Evolutionary conservation across 1,284 basidiomycete genomes (phyloP), one percentile per base, ranked within the genome.

Genomic region (Amylostereum chailletii): DNA sequence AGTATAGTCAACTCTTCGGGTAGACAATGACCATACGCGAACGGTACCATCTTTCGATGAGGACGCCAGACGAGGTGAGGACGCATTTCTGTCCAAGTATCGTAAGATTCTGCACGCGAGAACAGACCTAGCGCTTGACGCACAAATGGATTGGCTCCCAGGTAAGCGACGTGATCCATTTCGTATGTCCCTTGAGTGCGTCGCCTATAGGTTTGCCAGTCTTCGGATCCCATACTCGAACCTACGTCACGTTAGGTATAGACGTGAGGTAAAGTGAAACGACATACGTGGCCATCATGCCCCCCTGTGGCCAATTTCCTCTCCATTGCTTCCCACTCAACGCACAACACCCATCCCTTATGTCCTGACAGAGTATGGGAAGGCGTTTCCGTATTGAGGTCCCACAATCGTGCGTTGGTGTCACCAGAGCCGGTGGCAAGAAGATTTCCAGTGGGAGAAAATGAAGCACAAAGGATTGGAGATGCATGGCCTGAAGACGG

Each of bases 1-100:
- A 0, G 91, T 82, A 59, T 90, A 97, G 53, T 94, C 89, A 40
- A 86, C 71, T 51, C 77, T 74, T 33, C 91, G 77, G 0, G 81
- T 84, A 1, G 76, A 69, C 1, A 86, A 79, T 36, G 88, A 87
- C 95, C 95, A 99, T 19, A 99, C 81, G 5, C 92, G 83, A 27
- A 98, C 93, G 0, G 94, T 97, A 10, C 87, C 88, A 61, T 99
- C 95, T 70, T 99, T 99, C 34, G 92, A 96, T 1, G 94, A 90
- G 0, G 93, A 94, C 0, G 94, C 95, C 1, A 99, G 73, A 7
- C 95, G 84, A n/a, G 92, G 92, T 2, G 77, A 67, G 10, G 72
- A 65, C 1, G 85, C 67, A 57, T 90, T 91, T 65, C 86, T 89
- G 53, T 43, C 36, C 34, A 45, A 39, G 29, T 46, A 30, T 48